Evolutionary conservation across 83 land plant species (phyloP).

Genomic region (Thuja plicata): DNA sequence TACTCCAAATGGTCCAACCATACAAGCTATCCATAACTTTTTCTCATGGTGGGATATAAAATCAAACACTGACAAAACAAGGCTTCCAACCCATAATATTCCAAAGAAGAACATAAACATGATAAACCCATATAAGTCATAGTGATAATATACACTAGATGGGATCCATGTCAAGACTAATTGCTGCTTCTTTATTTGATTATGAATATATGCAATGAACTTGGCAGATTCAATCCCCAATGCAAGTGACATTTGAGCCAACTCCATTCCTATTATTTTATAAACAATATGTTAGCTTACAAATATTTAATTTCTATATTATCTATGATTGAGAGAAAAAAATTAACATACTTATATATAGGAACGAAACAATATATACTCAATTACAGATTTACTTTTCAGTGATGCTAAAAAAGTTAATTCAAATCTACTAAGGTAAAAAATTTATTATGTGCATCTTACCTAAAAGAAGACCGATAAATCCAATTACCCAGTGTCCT

Average conservation of each 20-base stretch:
- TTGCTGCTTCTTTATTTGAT: not conserved
- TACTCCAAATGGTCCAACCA: too few relatives aligned
- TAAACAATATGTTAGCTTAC: not conserved
- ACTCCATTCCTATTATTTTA: slow-evolving; percentile 4
- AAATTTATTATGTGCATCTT: not conserved
- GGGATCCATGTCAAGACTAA: not conserved
- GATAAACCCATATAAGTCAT: not conserved
- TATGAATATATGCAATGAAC: not conserved
- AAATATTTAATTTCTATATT: not conserved
- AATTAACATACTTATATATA: not conserved
- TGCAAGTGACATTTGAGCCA: slow-evolving; percentile 1
- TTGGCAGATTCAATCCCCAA: slow-evolving; percentile 2
- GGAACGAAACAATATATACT: not conserved
- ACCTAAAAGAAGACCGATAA: slow-evolving; percentile 24
- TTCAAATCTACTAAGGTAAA: too few relatives aligned
- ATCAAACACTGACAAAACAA: too few relatives aligned
- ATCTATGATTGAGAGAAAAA: not conserved
- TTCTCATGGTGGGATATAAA: too few relatives aligned
- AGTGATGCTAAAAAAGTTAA: too few relatives aligned
- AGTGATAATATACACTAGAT: not conserved
- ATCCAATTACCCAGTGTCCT: slow-evolving; percentile 50
- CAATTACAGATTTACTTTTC: not conserved
- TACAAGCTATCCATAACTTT: too few relatives aligned
- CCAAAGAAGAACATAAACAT: not conserved
- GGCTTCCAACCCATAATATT: not conserved